Base-by-base conservation (phyloP, 495 filamentous ascomycete genomes). In the Penicillium pulvis region DNA sequence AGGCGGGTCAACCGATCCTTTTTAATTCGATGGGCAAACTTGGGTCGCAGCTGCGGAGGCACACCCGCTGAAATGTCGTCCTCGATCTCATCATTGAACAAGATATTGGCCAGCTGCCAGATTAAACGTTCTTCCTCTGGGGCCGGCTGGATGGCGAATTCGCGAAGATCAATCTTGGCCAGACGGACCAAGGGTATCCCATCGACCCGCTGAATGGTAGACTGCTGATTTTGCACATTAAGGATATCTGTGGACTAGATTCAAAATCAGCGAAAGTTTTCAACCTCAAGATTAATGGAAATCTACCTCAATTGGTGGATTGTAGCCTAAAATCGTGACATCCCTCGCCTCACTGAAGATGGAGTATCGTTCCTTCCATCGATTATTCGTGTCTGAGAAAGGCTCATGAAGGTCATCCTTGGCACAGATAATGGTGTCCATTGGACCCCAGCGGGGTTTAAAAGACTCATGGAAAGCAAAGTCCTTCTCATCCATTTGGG, bases 361-460 rank as follows among this genome's bases (percentile, higher is more conserved):
- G 45, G 75, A 71, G 19, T 73, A 61, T 2, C 64, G 64, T 36
- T 70, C 62, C 31, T 66, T 64, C 78, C 78, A 79, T 17, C 67
- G 63, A 7, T 64, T 58, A 26, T 48, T 53, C 42, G 67, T 51
- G n/a, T 59, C 67, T 24, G 67, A 57, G 6, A 66, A 54, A 23
- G 63, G 53, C 6, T 65, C 62, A 9, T 53, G 58, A 48, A 69
- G 55, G n/a, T 66, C 66, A 36, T 66, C 68, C 26, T 67, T 75
- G 2, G 83, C 79, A 56, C 88, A 91, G 7, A 95, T 75, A 26
- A 96, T 71, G 2, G 83, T 84, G 57, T 90, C 88, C 66, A 86
- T 83, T 2, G 86, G 83, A 26, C 88, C 87, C 91, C 93, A 97
- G 50, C 81, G 85, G 31, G 92, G 90, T 55, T 90, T 90, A 78